These are phyloP conservation scores for Sanghuangporus sanghuang DNA, from an alignment of 1,284 basidiomycete species.

Conservation along the genomic window DNA sequence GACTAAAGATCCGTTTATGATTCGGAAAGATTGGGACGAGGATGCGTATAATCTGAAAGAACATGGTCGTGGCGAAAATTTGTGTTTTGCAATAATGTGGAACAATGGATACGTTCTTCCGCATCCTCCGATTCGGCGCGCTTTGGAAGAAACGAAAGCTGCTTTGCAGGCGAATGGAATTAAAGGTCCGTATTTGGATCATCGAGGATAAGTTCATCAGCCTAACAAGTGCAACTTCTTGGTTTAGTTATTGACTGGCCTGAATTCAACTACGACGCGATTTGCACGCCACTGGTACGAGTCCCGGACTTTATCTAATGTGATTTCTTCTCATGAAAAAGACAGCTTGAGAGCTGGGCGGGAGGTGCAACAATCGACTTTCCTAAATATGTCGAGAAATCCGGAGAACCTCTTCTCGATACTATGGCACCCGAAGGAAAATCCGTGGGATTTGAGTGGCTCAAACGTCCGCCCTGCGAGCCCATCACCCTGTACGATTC, in stretches of 20 bases:
- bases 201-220: not conserved
- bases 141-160: constrained; percentile 49
- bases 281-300: constrained; percentile 32
- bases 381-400: constrained; percentile 29
- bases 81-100: constrained; percentile 62
- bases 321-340: not conserved
- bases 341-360: constrained; percentile 36
- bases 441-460: constrained; percentile 1
- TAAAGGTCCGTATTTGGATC: constrained; percentile 36
- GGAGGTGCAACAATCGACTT: constrained; percentile 42
- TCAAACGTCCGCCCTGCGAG: constrained; percentile 18
- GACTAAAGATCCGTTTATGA: constrained; percentile 58
- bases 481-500: constrained; percentile 41
- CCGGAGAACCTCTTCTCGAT: constrained; percentile 46
- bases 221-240: not conserved
- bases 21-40: constrained; percentile 62
- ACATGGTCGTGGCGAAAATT: constrained; percentile 47
- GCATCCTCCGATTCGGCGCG: constrained; percentile 66
- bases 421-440: constrained; percentile 36
- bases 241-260: constrained; percentile 32
- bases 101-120: constrained; percentile 58
- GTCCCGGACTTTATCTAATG: not conserved
- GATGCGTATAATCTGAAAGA: constrained; percentile 50
- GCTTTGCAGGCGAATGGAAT: constrained; percentile 66
- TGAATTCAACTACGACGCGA: constrained; percentile 37